A percentile compares a stretch with the other conserved stretches of the same genome.
These are phyloP conservation scores for Suillus lakei DNA, from an alignment of 768 basidiomycete species.

Conservation along the genomic window DNA sequence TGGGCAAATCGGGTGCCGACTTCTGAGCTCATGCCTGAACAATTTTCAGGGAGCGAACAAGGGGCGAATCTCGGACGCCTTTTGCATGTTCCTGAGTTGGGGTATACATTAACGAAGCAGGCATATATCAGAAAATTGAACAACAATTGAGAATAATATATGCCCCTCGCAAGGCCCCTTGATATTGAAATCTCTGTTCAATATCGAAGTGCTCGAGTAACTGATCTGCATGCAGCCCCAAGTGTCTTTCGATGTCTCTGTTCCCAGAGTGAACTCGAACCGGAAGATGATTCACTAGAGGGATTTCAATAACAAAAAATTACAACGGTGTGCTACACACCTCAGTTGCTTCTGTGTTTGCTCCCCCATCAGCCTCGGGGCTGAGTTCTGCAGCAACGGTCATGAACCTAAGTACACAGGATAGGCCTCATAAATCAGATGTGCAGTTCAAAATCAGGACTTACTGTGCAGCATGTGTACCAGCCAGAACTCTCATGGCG, in stretches of 20 bases:
- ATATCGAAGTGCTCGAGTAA: background rate
- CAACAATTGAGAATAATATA: background rate
- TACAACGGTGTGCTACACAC: background rate
- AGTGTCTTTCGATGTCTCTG: background rate
- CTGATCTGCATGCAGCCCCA: background rate
- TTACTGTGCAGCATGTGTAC: conserved; percentile 82
- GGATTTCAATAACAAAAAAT: background rate
- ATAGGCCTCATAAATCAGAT: background rate
- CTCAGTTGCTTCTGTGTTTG: background rate
- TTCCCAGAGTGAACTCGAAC: background rate
- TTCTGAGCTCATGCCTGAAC: background rate
- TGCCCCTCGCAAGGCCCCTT: background rate
- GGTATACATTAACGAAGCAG: background rate
- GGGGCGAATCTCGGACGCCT: background rate
- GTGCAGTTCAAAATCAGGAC: conserved; percentile 28
- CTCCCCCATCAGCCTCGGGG: conserved; percentile 19
- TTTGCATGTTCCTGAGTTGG: background rate
- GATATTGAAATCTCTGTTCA: background rate
- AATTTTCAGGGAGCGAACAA: background rate
- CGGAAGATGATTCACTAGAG: background rate
- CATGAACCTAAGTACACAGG: conserved; percentile 47
- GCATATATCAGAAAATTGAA: background rate
- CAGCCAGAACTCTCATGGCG: conserved; percentile 80
- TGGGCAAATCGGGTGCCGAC: background rate
- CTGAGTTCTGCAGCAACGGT: conserved; percentile 50